Evolutionary conservation across 1,139 yeast genomes (phyloP).

Genomic region (Hyphopichia fennica): DNA sequence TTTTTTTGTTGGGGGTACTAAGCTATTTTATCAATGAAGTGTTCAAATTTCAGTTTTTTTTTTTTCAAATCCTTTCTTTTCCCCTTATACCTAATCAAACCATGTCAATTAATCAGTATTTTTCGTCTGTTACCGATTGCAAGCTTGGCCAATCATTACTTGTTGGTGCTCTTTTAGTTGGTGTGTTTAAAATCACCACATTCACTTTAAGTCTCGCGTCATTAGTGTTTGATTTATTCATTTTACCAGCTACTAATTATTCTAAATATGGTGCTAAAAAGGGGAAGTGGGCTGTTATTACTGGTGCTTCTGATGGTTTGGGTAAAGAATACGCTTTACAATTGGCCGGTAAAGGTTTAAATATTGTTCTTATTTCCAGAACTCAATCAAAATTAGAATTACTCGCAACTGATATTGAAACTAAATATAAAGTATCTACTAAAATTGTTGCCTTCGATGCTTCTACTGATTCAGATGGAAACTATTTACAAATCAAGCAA

Average conservation of each 20-base stretch:
- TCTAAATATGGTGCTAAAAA: constrained; percentile 65
- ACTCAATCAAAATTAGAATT: constrained; percentile 73
- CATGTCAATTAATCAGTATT: constrained; percentile 16
- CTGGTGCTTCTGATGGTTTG: constrained; percentile 98
- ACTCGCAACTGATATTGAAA: constrained; percentile 62
- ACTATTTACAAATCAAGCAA: constrained; percentile 47
- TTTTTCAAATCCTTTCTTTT: neutral
- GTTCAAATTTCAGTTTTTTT: too few species aligned
- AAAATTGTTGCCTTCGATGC: constrained; percentile 79
- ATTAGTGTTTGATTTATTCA: constrained; percentile 54
- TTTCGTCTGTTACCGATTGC: constrained; percentile 17
- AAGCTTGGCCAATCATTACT: constrained; percentile 23
- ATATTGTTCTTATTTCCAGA: constrained; percentile 80
- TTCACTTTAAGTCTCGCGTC: constrained; percentile 39
- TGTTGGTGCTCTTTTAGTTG: constrained; percentile 44
- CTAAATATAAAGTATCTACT: constrained; percentile 62
- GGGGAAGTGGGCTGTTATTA: constrained; percentile 83
- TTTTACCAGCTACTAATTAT: constrained; percentile 65
- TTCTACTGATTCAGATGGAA: constrained; percentile 51
- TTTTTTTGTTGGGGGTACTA: too few species aligned
- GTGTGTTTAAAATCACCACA: constrained; percentile 50
- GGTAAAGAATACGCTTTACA: constrained; percentile 90
- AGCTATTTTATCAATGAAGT: too few species aligned
- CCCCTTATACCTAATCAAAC: neutral
- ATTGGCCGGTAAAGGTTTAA: constrained; percentile 83